phyloP scores from a whole-genome alignment of 2,329 filamentous ascomycete species.

The Chlorencoelia australis region DNA sequence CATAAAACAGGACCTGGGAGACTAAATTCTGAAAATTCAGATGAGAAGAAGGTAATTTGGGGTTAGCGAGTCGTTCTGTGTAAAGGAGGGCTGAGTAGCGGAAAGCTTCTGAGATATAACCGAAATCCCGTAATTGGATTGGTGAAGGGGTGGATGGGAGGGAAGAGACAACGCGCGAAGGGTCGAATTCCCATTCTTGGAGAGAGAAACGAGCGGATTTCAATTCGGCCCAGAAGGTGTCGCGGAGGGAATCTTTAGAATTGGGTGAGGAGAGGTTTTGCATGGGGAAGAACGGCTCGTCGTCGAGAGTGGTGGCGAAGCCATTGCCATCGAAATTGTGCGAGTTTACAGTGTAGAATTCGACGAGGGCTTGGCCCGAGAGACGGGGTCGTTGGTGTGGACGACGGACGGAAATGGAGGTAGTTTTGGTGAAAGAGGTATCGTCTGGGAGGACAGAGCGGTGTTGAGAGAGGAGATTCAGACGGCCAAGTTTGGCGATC shows the following conservation, averaged over 20 bases:
- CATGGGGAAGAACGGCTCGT: slow-evolving; percentile 39
- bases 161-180: slow-evolving; percentile 39
- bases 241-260: slow-evolving; percentile 47
- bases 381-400: slow-evolving; percentile 29
- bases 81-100: slow-evolving; percentile 83
- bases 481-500: slow-evolving; percentile 69
- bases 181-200: slow-evolving; percentile 71
- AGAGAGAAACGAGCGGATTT: slow-evolving; percentile 66
- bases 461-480: slow-evolving; percentile 75
- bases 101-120: slow-evolving; percentile 81
- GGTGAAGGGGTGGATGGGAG: slow-evolving; percentile 41
- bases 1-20: slow-evolving; percentile 72
- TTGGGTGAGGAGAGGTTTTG: slow-evolving; percentile 25
- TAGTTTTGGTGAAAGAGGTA: slow-evolving; percentile 24
- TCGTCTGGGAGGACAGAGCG: slow-evolving; percentile 42
- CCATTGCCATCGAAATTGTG: slow-evolving; percentile 59
- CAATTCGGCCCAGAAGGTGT: slow-evolving; percentile 80
- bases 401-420: slow-evolving; percentile 18
- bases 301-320: slow-evolving; percentile 45
- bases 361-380: slow-evolving; percentile 32
- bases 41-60: slow-evolving; percentile 60
- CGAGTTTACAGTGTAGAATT: slow-evolving; percentile 43
- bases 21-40: slow-evolving; percentile 77
- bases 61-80: slow-evolving; percentile 76
- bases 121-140: slow-evolving; percentile 61